phyloP scores from a whole-genome alignment of 140 eudicot species.

The Bidens hawaiensis region DNA sequence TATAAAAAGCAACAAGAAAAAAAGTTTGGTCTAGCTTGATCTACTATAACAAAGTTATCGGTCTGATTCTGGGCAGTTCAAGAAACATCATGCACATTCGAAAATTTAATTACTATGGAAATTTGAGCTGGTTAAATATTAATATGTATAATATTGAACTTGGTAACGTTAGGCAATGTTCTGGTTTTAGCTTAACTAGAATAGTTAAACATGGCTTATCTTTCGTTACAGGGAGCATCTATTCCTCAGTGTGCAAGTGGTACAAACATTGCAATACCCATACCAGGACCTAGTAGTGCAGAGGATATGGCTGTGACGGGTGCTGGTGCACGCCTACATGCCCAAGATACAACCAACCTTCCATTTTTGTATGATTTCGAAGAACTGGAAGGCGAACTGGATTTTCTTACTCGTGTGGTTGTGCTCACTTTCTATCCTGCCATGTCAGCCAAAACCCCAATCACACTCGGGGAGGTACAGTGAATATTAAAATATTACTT shows the following conservation, averaged over 20 bases:
- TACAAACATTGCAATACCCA: constrained; percentile 71
- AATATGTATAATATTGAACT: constrained; percentile 9
- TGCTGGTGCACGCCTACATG: constrained; percentile 86
- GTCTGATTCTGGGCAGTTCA: constrained; percentile 2
- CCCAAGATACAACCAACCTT: constrained; percentile 45
- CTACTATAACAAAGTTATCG: neutral
- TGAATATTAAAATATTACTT: neutral
- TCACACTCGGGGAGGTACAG: constrained; percentile 96
- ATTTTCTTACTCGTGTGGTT: constrained; percentile 93
- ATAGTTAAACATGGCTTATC: constrained; percentile 3
- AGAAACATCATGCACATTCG: neutral
- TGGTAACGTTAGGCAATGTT: constrained; percentile 8
- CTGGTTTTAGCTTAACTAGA: constrained; percentile 2
- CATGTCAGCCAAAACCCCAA: constrained; percentile 65
- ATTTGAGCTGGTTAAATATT: neutral
- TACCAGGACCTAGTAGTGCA: constrained; percentile 68
- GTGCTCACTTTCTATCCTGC: constrained; percentile 90
- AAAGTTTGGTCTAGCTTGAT: neutral
- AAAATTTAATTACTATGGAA: neutral
- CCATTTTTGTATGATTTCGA: constrained; percentile 87
- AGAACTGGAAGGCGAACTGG: constrained; percentile 94
- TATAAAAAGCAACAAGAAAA: neutral
- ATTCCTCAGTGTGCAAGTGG: constrained; percentile 92
- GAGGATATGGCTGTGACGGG: constrained; percentile 98
- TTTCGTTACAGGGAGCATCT: constrained; percentile 76